phyloP scores from a whole-genome alignment of 2,329 filamentous ascomycete species.

The Botryotinia narcissicola region DNA sequence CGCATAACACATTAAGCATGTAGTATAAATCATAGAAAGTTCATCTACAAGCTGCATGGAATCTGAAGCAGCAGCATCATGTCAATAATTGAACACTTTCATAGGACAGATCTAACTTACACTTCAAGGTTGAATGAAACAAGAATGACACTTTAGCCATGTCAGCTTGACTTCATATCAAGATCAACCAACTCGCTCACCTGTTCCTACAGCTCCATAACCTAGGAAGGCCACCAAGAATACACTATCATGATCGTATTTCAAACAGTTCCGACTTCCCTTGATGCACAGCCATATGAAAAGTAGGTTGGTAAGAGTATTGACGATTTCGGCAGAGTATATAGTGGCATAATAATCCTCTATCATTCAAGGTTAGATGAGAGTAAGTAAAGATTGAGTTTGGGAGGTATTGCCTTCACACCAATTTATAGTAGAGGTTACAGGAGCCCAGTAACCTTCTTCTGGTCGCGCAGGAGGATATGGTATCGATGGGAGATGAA shows the following conservation, averaged over 20 bases:
- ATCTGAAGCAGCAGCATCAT: slow-evolving; percentile 43
- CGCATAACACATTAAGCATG: slow-evolving; percentile 66
- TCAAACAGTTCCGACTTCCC: slow-evolving; percentile 71
- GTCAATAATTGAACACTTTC: neutral
- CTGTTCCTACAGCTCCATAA: slow-evolving; percentile 41
- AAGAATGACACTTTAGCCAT: slow-evolving; percentile 33
- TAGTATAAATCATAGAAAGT: slow-evolving; percentile 71
- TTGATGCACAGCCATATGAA: slow-evolving; percentile 77
- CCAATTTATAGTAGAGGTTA: slow-evolving; percentile 55
- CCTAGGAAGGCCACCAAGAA: slow-evolving; percentile 64
- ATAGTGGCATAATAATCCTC: slow-evolving; percentile 74
- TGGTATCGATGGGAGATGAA: slow-evolving; percentile 31
- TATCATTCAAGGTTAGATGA: slow-evolving; percentile 22
- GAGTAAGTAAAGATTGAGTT: neutral
- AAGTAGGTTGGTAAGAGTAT: slow-evolving; percentile 75
- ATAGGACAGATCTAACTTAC: slow-evolving; percentile 31
- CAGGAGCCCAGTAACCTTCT: slow-evolving; percentile 39
- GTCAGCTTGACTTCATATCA: neutral
- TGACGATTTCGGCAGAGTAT: slow-evolving; percentile 76
- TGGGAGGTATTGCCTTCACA: slow-evolving; percentile 63
- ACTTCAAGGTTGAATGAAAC: slow-evolving; percentile 44
- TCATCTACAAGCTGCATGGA: slow-evolving; percentile 71
- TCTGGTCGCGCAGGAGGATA: slow-evolving; percentile 38
- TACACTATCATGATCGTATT: slow-evolving; percentile 70
- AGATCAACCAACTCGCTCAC: slow-evolving; percentile 24